Base-by-base conservation (phyloP, 306 rosid genomes). In the Acacia melanoxylon region DNA sequence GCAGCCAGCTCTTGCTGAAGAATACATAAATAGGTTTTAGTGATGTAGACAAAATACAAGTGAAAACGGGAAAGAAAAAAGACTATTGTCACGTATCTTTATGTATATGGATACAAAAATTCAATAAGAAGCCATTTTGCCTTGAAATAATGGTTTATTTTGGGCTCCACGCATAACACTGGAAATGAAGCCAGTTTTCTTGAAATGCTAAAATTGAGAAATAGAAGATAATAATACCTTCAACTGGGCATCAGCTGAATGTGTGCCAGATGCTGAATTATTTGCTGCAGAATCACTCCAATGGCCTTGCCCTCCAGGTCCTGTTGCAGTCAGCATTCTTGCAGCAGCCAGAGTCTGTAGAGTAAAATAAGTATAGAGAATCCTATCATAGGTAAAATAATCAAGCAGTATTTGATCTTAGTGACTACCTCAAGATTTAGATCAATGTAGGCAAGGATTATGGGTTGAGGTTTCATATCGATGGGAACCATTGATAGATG, bases 401-500 rank as follows among this genome's bases (percentile, higher is more conserved):
- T 41, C 7, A 10, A 40, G 29, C 41, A 71, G 33, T 46, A 73
- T 59, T 10, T 11, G 20, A 48, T 68, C 70, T 80, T 29, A 79
- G 40, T 37, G 27, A 78, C 41, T 87, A 93, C 99, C 98, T 96
- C 99, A 73, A 96, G 97, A 87, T 96, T 96, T 76, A 94, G 97
- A 84, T 96, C 99, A 83, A 96, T 96, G 83, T 96, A 96, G 69
- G 98, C 99, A 82, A 96, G 99, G 85, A 96, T 96, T 73, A 94
- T 96, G 61, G 99, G 99, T 81, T 96, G 98, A 48, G 99, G 97
- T 85, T 96, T 96, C 78, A 95, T 81, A 86, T 96, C 99, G 5
- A 96, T 94, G 76, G 99, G 99, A 94, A 96, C 97, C 99, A 93
- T 96, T 42, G 99, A 96, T 62, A 96, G 97, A 88, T 96, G 99